A percentile compares a stretch with the other conserved stretches of the same genome.
These are phyloP conservation scores for Rhynchospora pubera DNA, from an alignment of 176 grass and related monocot genomes.

Conservation along the genomic window DNA sequence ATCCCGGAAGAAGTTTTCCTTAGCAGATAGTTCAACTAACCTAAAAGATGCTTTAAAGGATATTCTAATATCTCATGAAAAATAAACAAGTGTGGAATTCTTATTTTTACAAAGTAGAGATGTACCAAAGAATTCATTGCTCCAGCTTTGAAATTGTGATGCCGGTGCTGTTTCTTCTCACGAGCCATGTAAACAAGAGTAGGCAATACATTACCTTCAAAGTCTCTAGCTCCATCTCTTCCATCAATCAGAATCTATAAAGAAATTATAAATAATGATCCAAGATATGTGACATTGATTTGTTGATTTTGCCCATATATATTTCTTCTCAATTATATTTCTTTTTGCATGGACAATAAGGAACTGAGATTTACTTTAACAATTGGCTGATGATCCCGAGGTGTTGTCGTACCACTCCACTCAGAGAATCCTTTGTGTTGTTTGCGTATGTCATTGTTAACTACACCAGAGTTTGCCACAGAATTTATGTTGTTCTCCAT, in stretches of 20 bases:
- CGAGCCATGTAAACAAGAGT: conserved; percentile 84
- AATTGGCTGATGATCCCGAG: conserved; percentile 58
- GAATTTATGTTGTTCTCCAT: conserved; percentile 48
- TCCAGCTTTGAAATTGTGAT: conserved; percentile 88
- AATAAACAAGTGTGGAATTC: no score
- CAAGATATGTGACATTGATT: not conserved
- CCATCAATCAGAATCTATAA: conserved; percentile 22
- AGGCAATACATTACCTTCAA: conserved; percentile 35
- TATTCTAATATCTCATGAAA: no score
- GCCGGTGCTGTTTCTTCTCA: conserved; percentile 64
- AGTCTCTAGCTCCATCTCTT: conserved; percentile 19
- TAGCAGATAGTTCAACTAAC: not conserved
- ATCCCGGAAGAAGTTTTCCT: not conserved
- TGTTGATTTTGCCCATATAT: not conserved
- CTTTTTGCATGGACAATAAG: not conserved
- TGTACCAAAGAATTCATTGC: conserved; percentile 53
- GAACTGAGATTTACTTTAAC: conserved; percentile 42
- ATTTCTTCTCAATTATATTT: not conserved
- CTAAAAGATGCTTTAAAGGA: not conserved
- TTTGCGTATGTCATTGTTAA: conserved; percentile 40
- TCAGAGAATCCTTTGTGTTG: conserved; percentile 62
- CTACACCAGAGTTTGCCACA: conserved; percentile 27
- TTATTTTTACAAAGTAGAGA: not conserved
- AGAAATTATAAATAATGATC: not conserved
- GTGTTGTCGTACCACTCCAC: conserved; percentile 34